Percentiles rank a stretch among this genome's conserved stretches.
Evolutionary conservation across 257 asterid genomes (phyloP).

Genomic region (Lantana camara): DNA sequence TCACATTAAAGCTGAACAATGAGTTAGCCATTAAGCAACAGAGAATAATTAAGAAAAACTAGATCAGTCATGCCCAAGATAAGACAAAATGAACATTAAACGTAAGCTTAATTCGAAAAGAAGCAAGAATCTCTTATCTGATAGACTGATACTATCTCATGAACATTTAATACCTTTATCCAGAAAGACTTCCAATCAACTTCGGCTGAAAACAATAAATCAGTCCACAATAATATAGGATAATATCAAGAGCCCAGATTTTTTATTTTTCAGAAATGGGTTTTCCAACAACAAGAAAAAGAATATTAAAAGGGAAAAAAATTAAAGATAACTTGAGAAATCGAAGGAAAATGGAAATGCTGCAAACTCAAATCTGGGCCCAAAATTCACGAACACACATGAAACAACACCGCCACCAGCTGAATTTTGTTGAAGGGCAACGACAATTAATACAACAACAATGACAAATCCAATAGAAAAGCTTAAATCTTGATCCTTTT

Average conservation of each 20-base stretch:
- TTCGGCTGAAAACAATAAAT: slow-evolving; percentile 13
- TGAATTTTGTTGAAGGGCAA: slow-evolving; percentile 4
- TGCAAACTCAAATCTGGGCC: slow-evolving; percentile 33
- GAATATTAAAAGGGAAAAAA: neutral
- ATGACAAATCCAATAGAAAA: neutral
- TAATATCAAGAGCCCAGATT: slow-evolving; percentile 25
- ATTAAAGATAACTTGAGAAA: neutral
- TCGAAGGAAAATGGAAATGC: slow-evolving; percentile 1
- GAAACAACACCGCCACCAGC: slow-evolving; percentile 13
- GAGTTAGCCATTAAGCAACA: neutral
- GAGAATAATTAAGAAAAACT: neutral
- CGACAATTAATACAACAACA: slow-evolving; percentile 15
- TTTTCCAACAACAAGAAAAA: neutral
- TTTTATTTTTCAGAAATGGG: neutral
- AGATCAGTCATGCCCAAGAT: slow-evolving; percentile 18
- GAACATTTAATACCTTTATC: slow-evolving; percentile 24
- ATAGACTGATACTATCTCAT: neutral
- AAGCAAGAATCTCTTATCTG: slow-evolving; percentile 3
- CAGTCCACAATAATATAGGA: slow-evolving; percentile 12
- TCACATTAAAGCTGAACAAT: slow-evolving; percentile 4
- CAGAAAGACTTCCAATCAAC: slow-evolving; percentile 24
- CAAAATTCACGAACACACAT: slow-evolving; percentile 12
- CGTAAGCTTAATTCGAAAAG: slow-evolving; percentile 12
- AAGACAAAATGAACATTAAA: neutral
- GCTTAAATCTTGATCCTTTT: neutral